Conservation (phyloP, 2,329 filamentous ascomycete species). For the Fusarium coicis region DNA sequence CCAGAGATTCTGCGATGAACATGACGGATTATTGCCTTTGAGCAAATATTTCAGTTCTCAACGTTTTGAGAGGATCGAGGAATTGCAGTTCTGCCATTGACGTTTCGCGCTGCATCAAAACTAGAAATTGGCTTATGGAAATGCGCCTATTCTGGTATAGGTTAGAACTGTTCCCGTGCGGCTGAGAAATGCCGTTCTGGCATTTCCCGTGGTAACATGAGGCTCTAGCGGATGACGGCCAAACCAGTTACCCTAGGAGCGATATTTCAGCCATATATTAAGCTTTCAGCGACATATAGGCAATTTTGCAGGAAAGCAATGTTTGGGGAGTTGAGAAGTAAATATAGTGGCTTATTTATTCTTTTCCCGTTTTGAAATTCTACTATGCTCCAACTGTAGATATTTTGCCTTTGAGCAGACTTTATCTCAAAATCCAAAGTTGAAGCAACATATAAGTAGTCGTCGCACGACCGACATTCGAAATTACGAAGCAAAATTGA, state of each 20-base stretch:
- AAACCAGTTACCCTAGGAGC: neutral
- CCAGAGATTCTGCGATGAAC: accelerated
- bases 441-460: no score
- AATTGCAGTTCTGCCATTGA: accelerated
- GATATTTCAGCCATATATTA: no score
- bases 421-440: accelerated
- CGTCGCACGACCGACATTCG: no score
- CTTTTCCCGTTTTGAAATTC: accelerated
- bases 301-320: accelerated
- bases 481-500: no score
- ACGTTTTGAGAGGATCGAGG: accelerated
- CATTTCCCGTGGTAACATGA: neutral
- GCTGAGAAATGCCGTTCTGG: neutral
- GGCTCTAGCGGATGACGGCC: no score
- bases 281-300: accelerated
- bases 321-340: no score
- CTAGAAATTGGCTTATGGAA: no score
- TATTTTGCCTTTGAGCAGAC: accelerated
- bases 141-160: neutral
- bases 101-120: no score
- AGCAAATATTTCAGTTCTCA: no score
- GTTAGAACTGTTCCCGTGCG: neutral
- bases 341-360: neutral
- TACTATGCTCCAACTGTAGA: accelerated
- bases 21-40: neutral